These are phyloP conservation scores for Cutaneotrichosporon spelunceum DNA, from an alignment of 1,284 basidiomycete species.

Conservation along the genomic window DNA sequence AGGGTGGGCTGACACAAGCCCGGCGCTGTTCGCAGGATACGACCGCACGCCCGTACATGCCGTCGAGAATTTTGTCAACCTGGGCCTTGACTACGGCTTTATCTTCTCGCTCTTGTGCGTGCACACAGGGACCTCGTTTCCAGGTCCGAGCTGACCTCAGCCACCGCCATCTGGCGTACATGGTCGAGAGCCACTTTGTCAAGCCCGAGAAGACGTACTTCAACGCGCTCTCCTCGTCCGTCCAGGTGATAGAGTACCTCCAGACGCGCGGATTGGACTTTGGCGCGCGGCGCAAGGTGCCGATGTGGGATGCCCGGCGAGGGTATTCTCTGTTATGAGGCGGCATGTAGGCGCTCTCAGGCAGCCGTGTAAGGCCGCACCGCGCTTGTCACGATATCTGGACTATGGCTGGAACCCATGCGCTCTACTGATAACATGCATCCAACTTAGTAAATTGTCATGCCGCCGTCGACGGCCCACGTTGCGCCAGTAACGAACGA, in stretches of 20 bases:
- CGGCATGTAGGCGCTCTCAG: no score
- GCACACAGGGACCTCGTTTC: constrained; percentile 11
- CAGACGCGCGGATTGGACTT: constrained; percentile 46
- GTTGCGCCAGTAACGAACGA: constrained; percentile 36
- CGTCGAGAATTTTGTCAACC: constrained; percentile 55
- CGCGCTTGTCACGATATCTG: no score
- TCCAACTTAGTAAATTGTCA: constrained; percentile 1
- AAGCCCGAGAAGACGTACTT: constrained; percentile 56
- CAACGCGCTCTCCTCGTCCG: constrained; percentile 55
- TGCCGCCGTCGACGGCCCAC: constrained; percentile 13
- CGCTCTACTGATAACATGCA: no score
- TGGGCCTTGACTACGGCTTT: constrained; percentile 55
- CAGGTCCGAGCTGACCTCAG: constrained; percentile 25
- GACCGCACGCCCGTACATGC: constrained; percentile 55
- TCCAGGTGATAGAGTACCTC: constrained; percentile 56
- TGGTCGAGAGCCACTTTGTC: constrained; percentile 57
- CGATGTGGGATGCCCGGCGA: constrained; percentile 40
- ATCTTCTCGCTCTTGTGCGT: constrained; percentile 55
- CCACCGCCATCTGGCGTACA: constrained; percentile 57
- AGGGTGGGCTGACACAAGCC: constrained; percentile 17
- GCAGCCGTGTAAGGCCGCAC: no score
- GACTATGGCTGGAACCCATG: no score
- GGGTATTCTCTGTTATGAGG: constrained; percentile 15
- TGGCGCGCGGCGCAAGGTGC: constrained; percentile 13
- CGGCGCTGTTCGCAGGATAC: constrained; percentile 59